phyloP scores from a whole-genome alignment of 148 eudicot species.

The Chenopodium album region DNA sequence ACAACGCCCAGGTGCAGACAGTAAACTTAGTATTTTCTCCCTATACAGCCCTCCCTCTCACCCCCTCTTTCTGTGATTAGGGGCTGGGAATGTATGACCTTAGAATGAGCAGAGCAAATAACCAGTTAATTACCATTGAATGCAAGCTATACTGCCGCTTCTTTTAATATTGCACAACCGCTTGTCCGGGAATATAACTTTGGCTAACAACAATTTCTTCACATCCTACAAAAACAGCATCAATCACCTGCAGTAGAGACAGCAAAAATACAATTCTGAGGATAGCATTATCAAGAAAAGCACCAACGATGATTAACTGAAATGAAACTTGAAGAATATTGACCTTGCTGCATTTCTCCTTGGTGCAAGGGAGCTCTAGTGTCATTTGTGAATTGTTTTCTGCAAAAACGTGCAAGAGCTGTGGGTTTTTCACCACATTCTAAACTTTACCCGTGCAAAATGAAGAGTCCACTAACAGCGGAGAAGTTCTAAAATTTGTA shows the following conservation, averaged over 20 bases:
- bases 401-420: conserved; percentile 8
- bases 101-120: not conserved
- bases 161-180: not conserved
- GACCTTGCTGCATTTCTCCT: conserved; percentile 1
- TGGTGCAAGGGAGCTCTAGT: not conserved
- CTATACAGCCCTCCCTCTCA: not conserved
- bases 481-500: not conserved
- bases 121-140: not conserved
- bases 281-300: not conserved
- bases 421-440: conserved; percentile 5
- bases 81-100: not conserved
- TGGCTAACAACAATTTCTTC: not conserved
- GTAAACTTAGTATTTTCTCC: not conserved
- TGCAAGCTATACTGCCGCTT: not conserved
- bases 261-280: not conserved
- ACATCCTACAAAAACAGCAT: conserved; percentile 6
- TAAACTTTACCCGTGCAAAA: conserved; percentile 6
- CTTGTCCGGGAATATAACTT: not conserved
- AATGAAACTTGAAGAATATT: not conserved
- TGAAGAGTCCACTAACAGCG: not conserved
- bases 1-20: not conserved
- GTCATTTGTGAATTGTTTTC: conserved; percentile 1
- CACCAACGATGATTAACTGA: not conserved
- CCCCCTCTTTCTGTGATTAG: too few relatives aligned
- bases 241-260: conserved; percentile 14